Percentiles rank a stretch among this genome's conserved stretches.
phyloP scores from a whole-genome alignment of 2,329 filamentous ascomycete genomes.

The Endoconidiophora polonica region DNA sequence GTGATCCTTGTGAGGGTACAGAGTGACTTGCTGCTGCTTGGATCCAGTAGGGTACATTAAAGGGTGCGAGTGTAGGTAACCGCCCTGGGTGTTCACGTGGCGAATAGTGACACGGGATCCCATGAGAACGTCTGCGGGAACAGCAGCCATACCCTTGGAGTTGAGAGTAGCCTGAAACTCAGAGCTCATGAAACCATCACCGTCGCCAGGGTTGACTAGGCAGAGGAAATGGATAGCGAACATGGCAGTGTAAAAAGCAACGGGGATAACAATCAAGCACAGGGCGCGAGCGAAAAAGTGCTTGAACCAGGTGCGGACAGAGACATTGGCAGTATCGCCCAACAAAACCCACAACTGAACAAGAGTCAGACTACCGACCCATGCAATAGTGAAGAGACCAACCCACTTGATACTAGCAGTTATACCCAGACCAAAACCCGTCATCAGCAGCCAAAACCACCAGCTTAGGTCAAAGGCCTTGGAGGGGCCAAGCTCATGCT shows the following conservation, averaged over 20 bases:
- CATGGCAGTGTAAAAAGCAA: slow-evolving; percentile 88
- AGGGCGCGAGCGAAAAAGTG: slow-evolving; percentile 84
- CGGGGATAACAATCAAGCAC: slow-evolving; percentile 77
- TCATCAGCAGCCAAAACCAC: slow-evolving; percentile 95
- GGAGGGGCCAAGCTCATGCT: slow-evolving; percentile 79
- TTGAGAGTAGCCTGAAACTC: slow-evolving; percentile 97
- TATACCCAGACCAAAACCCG: slow-evolving; percentile 72
- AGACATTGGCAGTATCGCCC: slow-evolving; percentile 74
- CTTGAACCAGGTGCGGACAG: slow-evolving; percentile 74
- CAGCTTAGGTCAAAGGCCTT: slow-evolving; percentile 79
- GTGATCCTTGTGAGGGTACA: slow-evolving; percentile 97
- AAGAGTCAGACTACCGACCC: slow-evolving; percentile 82
- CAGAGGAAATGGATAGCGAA: slow-evolving; percentile 94
- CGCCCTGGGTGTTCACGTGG: slow-evolving; percentile 93
- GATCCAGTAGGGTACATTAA: slow-evolving; percentile 97
- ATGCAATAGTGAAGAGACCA: slow-evolving; percentile 93
- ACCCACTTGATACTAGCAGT: slow-evolving; percentile 98
- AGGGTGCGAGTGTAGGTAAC: slow-evolving; percentile 89
- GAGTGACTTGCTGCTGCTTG: slow-evolving; percentile 96
- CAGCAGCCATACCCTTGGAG: slow-evolving; percentile 89
- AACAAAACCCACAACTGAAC: slow-evolving; percentile 91
- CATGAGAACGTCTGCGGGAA: slow-evolving; percentile 77
- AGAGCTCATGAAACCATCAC: slow-evolving; percentile 98
- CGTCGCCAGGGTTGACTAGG: slow-evolving; percentile 86
- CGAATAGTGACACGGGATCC: slow-evolving; percentile 75